Base-by-base conservation (phyloP, 345 rosid genomes). In the Boechera divaricarpa region DNA sequence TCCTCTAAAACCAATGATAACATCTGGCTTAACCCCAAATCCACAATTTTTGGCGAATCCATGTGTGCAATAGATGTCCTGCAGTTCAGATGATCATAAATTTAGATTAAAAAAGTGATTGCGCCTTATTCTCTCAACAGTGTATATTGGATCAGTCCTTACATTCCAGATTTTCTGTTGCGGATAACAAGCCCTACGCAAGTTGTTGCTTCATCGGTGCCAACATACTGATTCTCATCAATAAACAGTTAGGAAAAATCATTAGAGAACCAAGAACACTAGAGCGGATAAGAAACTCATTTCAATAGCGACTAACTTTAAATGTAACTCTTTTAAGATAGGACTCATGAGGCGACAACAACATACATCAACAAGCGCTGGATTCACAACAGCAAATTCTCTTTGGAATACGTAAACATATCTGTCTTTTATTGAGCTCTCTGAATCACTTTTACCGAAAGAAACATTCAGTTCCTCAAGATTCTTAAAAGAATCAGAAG, bases 181-280 rank as follows among this genome's bases (percentile, higher is more conserved):
- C 93, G 87, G 69, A 94, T 86, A 69, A 87, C 91, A 45, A 94
- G 77, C 18, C 92, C 96, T 52, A 91, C 86, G 5, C 97, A 94
- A 59, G 97, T 91, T 44, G 98, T 94, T 60, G 96, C 94, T 83
- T 94, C 97, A 80, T 94, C 97, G 13, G 90, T 87, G 77, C 97
- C 97, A 8, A 86, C 81, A 77, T 82, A 83, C 97, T 94, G n/a
- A 63, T 4, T 73, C 29, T 59, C 78, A 73, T 55, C 47, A 57
- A 73, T 48, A 45, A 45, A 58, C 7, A 69, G 63, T 31, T 31
- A 5, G n/a, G 28, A 10, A 42, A 52, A 7, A 4, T 2, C 56
- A 75, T 38, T 58, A 70, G 77, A 53, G 31, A 38, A 39, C 18
- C 38, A 36, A 21, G 2, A 47, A 77, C 10, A 63, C 52, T 65